Evolutionary conservation across 768 basidiomycete genomes (phyloP), one percentile per base, ranked within the genome.

Genomic region (Termitomyces sp.): DNA sequence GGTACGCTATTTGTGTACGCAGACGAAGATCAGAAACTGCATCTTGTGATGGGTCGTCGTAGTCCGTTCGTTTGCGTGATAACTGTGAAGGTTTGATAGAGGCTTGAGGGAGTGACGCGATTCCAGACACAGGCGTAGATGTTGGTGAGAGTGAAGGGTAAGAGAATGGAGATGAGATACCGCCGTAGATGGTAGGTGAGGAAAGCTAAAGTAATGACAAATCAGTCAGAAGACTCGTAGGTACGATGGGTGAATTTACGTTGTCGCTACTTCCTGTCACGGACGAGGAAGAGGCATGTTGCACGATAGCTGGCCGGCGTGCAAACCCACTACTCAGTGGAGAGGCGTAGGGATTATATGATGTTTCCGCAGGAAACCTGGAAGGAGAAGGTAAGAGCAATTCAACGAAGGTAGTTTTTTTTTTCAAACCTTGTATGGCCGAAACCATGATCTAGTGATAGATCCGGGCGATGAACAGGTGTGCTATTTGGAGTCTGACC

Each of bases 91-190:
- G 86, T 66, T 92, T 92, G 63, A 94, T 87, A 33, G 94, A 92
- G 11, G 92, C 92, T 71, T 86, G 89, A 2, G 94, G 94, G 12
- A 92, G 94, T 0, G 90, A 82, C 0, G 90, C 78, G 35, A 84
- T 81, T 59, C 74, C 76, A 65, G 77, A 70, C 51, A 69, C 59
- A 62, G 79, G 66, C 7, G 81, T 72, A 51, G 79, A 71, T 54
- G 75, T 66, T 11, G 73, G 75, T n/a, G 77, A 57, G 63, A 82
- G 78, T 70, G 76, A 72, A 39, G 83, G 83, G 76, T 86, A 84
- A 78, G 79, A 77, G 36, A 67, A 64, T 53, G 59, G 56, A 48
- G 72, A 60, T 32, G 67, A 48, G 40, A 61, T 60, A 61, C 77
- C 83, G 28, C 73, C 63, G 54, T 56, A 57, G 79, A 67, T 53